phyloP scores from a whole-genome alignment of 1,139 yeast species.

The Candida sanyaensis region DNA sequence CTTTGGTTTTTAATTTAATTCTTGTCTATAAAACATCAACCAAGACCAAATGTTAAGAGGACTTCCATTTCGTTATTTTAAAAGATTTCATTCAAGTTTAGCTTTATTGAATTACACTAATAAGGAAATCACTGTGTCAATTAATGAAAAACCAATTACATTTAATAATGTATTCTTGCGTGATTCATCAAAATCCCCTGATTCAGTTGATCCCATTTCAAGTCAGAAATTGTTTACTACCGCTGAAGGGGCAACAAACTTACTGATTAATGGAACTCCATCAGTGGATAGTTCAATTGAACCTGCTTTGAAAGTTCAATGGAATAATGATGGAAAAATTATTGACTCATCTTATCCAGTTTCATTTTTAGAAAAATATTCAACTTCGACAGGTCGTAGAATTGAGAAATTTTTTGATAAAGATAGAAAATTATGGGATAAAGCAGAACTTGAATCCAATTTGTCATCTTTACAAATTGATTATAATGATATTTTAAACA shows the following conservation, averaged over 20 bases:
- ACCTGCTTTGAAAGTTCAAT: slow-evolving; percentile 44
- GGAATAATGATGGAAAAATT: slow-evolving; percentile 51
- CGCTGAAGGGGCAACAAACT: slow-evolving; percentile 38
- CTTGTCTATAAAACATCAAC: background rate
- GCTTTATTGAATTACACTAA: slow-evolving; percentile 8
- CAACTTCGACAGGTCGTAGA: slow-evolving; percentile 34
- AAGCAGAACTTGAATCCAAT: slow-evolving; percentile 16
- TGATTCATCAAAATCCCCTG: slow-evolving; percentile 57
- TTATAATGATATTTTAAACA: slow-evolving; percentile 46
- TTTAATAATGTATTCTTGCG: slow-evolving; percentile 62
- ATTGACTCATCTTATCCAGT: slow-evolving; percentile 44
- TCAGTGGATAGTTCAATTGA: slow-evolving; percentile 22
- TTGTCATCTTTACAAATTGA: slow-evolving; percentile 26
- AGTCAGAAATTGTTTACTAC: slow-evolving; percentile 71
- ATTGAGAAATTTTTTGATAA: slow-evolving; percentile 34
- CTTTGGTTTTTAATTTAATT: too few relatives aligned
- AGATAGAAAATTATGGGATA: slow-evolving; percentile 46
- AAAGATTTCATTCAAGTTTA: slow-evolving; percentile 8
- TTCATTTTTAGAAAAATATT: slow-evolving; percentile 48
- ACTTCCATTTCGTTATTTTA: background rate
- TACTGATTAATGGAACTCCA: slow-evolving; percentile 29
- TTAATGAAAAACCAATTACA: slow-evolving; percentile 29
- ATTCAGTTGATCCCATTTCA: slow-evolving; percentile 56
- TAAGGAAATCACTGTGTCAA: slow-evolving; percentile 12
- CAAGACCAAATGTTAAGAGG: slow-evolving; percentile 32